phyloP scores from a whole-genome alignment of 441 rosid genomes.

The Pelargonium hybrid region DNA sequence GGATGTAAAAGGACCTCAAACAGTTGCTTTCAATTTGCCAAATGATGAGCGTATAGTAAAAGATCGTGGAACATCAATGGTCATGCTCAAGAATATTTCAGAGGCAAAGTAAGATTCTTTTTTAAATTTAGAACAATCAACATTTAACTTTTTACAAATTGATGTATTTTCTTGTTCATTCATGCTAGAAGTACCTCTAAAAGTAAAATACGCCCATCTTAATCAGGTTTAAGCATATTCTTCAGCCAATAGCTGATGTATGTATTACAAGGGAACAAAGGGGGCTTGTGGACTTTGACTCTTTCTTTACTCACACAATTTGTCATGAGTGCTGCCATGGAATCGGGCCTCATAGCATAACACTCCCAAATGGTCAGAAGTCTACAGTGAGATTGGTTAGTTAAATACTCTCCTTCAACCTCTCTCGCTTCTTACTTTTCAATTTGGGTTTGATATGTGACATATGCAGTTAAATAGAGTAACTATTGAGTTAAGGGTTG shows the following conservation, averaged over 20 bases:
- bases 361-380: conserved; percentile 70
- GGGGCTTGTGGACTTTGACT: conserved; percentile 79
- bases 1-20: conserved; percentile 97
- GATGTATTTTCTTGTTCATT: conserved; percentile 11
- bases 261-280: conserved; percentile 59
- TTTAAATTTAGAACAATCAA: conserved; percentile 14
- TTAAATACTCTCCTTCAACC: conserved; percentile 8
- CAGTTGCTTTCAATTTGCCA: conserved; percentile 91
- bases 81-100: conserved; percentile 80
- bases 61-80: conserved; percentile 93
- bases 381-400: conserved; percentile 87
- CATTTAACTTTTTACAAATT: conserved; percentile 9
- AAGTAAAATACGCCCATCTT: conserved; percentile 6
- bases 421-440: background rate
- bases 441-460: conserved; percentile 6
- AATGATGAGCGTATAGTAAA: conserved; percentile 86
- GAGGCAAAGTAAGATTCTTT: conserved; percentile 64
- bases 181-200: background rate
- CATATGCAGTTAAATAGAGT: background rate
- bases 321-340: conserved; percentile 99
- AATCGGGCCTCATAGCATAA: conserved; percentile 86
- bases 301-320: conserved; percentile 85
- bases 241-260: conserved; percentile 67
- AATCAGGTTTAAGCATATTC: conserved; percentile 75
- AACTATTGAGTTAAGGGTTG: too few relatives aligned